These are phyloP conservation scores for Zoysia matrella DNA, from an alignment of 202 grass and related monocot species.

Conservation along the genomic window DNA sequence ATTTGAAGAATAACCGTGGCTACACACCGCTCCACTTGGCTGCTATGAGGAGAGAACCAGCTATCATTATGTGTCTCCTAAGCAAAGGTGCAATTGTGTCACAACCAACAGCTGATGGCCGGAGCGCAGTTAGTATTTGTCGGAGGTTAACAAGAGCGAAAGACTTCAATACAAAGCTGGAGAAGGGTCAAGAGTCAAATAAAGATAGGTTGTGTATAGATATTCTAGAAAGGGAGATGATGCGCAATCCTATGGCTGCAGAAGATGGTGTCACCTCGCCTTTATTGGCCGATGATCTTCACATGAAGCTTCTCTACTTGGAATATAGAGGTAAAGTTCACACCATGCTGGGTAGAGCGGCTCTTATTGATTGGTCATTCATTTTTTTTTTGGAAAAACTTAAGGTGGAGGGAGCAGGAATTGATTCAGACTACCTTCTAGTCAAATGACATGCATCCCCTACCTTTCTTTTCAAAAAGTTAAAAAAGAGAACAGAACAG, in stretches of 20 bases:
- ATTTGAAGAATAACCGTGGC: constrained; percentile 84
- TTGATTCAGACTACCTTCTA: constrained; percentile 18
- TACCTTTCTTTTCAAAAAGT: not conserved
- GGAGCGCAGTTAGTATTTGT: constrained; percentile 75
- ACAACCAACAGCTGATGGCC: constrained; percentile 71
- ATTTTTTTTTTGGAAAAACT: not conserved
- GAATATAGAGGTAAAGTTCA: constrained; percentile 88
- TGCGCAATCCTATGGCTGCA: constrained; percentile 65
- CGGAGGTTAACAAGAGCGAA: constrained; percentile 80
- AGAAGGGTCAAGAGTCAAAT: constrained; percentile 84
- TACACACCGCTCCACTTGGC: constrained; percentile 89
- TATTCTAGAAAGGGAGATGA: constrained; percentile 89
- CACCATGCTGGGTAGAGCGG: constrained; percentile 30
- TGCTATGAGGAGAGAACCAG: constrained; percentile 92
- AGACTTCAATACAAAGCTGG: constrained; percentile 75
- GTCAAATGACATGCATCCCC: not conserved
- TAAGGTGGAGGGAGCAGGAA: not conserved
- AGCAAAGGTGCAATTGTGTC: constrained; percentile 71
- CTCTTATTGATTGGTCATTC: constrained; percentile 2
- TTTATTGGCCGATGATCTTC: constrained; percentile 89
- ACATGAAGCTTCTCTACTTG: constrained; percentile 91
- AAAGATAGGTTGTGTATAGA: constrained; percentile 96
- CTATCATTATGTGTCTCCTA: constrained; percentile 82
- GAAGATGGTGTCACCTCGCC: constrained; percentile 96
- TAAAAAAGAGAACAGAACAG: not conserved